These are phyloP conservation scores for Hymenotorrendiella dingleyae DNA, from an alignment of 2,329 filamentous ascomycete genomes.

Conservation along the genomic window DNA sequence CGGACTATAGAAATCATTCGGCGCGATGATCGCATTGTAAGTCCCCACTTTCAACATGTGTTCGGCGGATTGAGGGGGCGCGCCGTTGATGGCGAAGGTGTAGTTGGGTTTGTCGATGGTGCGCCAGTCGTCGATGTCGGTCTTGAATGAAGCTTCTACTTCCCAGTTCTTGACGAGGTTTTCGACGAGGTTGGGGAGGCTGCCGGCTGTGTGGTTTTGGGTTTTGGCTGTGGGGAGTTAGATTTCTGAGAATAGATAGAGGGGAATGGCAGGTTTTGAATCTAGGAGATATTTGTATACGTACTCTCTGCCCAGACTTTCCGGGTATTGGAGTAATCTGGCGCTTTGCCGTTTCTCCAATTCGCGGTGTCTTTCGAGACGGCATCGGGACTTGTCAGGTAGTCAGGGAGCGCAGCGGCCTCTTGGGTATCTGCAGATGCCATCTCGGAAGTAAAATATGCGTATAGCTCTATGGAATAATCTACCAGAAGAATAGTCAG, in stretches of 20 bases:
- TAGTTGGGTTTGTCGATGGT: slow-evolving; percentile 56
- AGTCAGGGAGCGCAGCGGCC: slow-evolving; percentile 54
- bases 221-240: slow-evolving; percentile 43
- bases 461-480: too few relatives aligned
- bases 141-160: slow-evolving; percentile 65
- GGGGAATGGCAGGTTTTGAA: slow-evolving; percentile 19
- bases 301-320: slow-evolving; percentile 53
- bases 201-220: slow-evolving; percentile 47
- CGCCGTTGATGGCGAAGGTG: slow-evolving; percentile 46
- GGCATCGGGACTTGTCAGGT: slow-evolving; percentile 52
- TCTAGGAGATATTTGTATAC: too few relatives aligned
- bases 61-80: slow-evolving; percentile 48
- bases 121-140: slow-evolving; percentile 54
- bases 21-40: slow-evolving; percentile 61
- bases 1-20: slow-evolving; percentile 60
- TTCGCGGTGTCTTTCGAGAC: slow-evolving; percentile 47
- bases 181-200: slow-evolving; percentile 55
- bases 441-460: too few relatives aligned
- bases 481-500: too few relatives aligned
- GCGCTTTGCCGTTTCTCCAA: slow-evolving; percentile 55
- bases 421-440: too few relatives aligned
- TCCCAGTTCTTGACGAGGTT: slow-evolving; percentile 72
- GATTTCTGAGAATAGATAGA: neutral
- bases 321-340: slow-evolving; percentile 60
- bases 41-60: slow-evolving; percentile 64